Evolutionary conservation across 2,329 filamentous ascomycete species (phyloP), one percentile per base, ranked within the genome.

Genomic region (Claviceps humidiphila): DNA sequence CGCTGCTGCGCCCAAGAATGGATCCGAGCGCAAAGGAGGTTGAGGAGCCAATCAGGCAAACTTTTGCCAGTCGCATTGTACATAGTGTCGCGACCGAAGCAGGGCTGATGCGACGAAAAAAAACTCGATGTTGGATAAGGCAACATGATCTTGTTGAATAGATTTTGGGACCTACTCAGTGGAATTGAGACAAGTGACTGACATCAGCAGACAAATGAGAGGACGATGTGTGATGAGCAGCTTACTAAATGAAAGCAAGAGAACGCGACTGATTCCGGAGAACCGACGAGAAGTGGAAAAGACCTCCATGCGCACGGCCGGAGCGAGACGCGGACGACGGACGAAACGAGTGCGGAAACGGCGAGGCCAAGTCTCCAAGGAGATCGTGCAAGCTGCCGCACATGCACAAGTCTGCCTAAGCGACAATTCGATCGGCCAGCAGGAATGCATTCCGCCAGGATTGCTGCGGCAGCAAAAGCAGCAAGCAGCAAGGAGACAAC

Each of bases 21-120:
- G 77, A 13, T 75, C 74, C 2, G 80, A 84, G 54, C 75, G 81
- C 54, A 84, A 83, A 59, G 81, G 81, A 2, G 81, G 81, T 34
- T 53, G 49, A 53, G 39, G 14, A 6, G 5, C 14, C 38, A 37
- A 30, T 39, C 4, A 24, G 39, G 16, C 9, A 26, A 24, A 43
- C n/a, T 16, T 9, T 20, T 9, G 40, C 40, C 8, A 42, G 4
- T 9, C 40, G 9, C 24, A 24, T 30, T 45, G 34, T 43, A 30
- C 24, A 34, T 50, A 34, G 5, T 22, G 39, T n/a, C 41, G 42
- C 34, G 8, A 46, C n/a, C 42, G 4, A 22, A 46, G 24, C 26
- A 11, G 49, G 4, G 13, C 17, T 20, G 20, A 42, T 42, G 8
- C 20, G 17, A 5, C 14, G 13, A 42, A 16, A 22, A 42, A 22